These are phyloP conservation scores for Leccinum pachyderme DNA, from an alignment of 1,284 basidiomycete species.

Conservation along the genomic window DNA sequence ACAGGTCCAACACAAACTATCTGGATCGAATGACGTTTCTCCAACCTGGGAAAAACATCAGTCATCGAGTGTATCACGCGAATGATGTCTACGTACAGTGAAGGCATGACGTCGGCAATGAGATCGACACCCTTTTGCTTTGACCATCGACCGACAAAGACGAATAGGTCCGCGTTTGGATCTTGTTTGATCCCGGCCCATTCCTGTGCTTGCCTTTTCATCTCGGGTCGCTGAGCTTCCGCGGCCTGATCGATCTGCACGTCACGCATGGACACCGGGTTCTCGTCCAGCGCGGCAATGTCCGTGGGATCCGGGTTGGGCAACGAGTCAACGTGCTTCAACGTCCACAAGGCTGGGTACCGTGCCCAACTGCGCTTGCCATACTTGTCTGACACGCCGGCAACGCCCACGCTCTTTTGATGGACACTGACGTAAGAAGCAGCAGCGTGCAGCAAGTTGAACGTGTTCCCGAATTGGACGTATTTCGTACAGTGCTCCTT, in stretches of 20 bases:
- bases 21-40: constrained; percentile 84
- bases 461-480: constrained; percentile 95
- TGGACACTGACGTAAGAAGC: constrained; percentile 90
- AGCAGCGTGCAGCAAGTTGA: constrained; percentile 89
- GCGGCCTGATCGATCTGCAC: constrained; percentile 79
- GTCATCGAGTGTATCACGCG: constrained; percentile 10
- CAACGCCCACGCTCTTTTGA: constrained; percentile 89
- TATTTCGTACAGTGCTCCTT: constrained; percentile 95
- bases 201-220: constrained; percentile 88
- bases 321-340: constrained; percentile 91
- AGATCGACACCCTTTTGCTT: constrained; percentile 96
- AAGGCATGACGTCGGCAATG: constrained; percentile 91
- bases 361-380: constrained; percentile 94
- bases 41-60: constrained; percentile 48
- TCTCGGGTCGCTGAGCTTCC: constrained; percentile 83
- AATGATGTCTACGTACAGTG: constrained; percentile 54
- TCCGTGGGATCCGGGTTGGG: constrained; percentile 93
- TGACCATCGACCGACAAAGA: constrained; percentile 95
- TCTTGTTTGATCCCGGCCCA: constrained; percentile 92
- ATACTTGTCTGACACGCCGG: constrained; percentile 94
- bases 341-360: constrained; percentile 91
- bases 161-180: constrained; percentile 84
- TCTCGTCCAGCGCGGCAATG: constrained; percentile 87
- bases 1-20: constrained; percentile 88
- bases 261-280: constrained; percentile 66